Conservation (phyloP, 345 rosid species). For the Eucalyptus tenuipes region DNA sequence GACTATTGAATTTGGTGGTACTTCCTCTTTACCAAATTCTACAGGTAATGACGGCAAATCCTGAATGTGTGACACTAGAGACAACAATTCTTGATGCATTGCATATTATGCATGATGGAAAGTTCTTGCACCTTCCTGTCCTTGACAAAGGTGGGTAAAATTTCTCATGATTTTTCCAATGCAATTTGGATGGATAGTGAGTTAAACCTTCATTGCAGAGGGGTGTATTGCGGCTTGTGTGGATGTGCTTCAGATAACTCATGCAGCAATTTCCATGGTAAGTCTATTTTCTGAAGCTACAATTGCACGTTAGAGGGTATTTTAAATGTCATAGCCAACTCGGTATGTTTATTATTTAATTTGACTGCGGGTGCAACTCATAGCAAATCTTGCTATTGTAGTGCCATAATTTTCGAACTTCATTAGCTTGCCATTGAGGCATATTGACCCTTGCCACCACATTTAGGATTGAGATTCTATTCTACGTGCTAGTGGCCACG, state of each 20-base stretch:
- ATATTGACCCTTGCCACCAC: background rate
- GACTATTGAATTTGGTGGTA: background rate
- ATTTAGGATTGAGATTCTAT: background rate
- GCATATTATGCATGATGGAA: constrained; percentile 95
- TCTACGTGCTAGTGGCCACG: background rate
- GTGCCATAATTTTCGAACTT: background rate
- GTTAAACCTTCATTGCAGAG: constrained; percentile 33
- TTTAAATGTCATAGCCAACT: background rate
- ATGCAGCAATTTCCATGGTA: constrained; percentile 97
- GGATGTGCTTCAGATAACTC: constrained; percentile 90
- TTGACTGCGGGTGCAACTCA: background rate
- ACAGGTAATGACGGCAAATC: constrained; percentile 92
- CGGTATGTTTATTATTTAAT: background rate
- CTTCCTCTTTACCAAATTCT: background rate
- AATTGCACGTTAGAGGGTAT: background rate
- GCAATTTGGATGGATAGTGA: background rate
- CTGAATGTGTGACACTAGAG: constrained; percentile 74
- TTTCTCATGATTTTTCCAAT: background rate
- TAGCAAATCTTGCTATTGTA: background rate
- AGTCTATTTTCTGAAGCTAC: background rate
- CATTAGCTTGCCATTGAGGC: background rate
- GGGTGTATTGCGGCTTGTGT: constrained; percentile 70
- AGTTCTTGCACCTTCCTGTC: constrained; percentile 94
- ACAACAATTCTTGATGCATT: constrained; percentile 86
- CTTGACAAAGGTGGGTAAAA: constrained; percentile 49